phyloP scores from a whole-genome alignment of 1,139 yeast genomes.

The Debaryomyces subglobosus region DNA sequence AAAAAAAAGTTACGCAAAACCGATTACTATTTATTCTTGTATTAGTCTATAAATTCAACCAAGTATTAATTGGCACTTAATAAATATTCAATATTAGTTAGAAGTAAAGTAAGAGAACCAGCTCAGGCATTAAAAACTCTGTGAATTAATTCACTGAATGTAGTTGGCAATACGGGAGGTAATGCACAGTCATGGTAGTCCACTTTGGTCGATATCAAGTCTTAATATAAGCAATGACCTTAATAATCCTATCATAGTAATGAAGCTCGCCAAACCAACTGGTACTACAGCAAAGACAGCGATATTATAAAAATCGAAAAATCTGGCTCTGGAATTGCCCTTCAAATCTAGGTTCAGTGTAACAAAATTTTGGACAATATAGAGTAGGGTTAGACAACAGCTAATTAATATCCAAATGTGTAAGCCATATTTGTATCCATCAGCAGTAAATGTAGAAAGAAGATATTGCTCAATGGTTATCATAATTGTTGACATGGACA shows the following conservation, averaged over 20 bases:
- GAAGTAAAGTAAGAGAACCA: conserved; percentile 1
- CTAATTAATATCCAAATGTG: conserved; percentile 93
- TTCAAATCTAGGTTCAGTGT: conserved; percentile 77
- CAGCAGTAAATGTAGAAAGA: conserved; percentile 57
- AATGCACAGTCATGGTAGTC: neutral
- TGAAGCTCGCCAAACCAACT: conserved; percentile 89
- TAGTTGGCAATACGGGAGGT: neutral
- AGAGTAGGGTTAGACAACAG: conserved; percentile 80
- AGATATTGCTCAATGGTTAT: conserved; percentile 71
- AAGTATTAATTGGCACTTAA: neutral
- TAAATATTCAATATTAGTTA: neutral
- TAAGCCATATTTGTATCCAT: conserved; percentile 61
- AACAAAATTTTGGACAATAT: conserved; percentile 84
- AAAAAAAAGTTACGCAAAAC: conserved; percentile 6
- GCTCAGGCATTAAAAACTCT: neutral
- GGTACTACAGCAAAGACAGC: conserved; percentile 97
- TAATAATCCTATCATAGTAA: conserved; percentile 84
- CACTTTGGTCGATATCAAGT: conserved; percentile 58
- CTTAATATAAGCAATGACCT: conserved; percentile 75
- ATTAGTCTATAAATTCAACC: conserved; percentile 1
- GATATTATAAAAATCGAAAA: conserved; percentile 80
- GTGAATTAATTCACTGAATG: neutral
- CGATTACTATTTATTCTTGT: neutral
- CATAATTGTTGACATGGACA: conserved; percentile 77
- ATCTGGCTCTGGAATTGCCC: conserved; percentile 51